Percentiles rank a stretch among this genome's conserved stretches.
phyloP scores from a whole-genome alignment of 495 filamentous ascomycete species.

The Penicillium desertorum region DNA sequence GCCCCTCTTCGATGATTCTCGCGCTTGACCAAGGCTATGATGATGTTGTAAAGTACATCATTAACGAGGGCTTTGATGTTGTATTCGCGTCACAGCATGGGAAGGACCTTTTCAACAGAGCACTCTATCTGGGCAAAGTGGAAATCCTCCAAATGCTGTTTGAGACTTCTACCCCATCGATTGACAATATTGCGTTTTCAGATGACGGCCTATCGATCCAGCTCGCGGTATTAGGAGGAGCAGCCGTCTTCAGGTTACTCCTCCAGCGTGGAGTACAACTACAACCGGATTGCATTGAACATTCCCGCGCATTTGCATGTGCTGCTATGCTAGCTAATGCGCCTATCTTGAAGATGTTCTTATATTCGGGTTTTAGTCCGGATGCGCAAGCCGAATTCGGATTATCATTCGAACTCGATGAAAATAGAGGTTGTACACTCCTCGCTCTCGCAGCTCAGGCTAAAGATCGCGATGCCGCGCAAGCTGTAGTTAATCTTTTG shows the following conservation, averaged over 20 bases:
- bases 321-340: background rate
- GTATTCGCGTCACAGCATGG: background rate
- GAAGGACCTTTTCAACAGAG: background rate
- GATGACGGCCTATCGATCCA: background rate
- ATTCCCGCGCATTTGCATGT: background rate
- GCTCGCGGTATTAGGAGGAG: background rate
- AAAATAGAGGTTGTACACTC: background rate
- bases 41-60: background rate
- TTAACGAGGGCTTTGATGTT: background rate
- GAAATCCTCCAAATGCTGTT: background rate
- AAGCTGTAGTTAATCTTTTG: background rate
- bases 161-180: background rate
- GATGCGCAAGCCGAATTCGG: background rate
- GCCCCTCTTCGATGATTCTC: background rate
- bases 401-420: background rate
- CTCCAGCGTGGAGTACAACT: background rate
- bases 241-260: background rate
- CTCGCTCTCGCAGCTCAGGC: background rate
- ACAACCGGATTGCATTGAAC: background rate
- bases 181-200: background rate
- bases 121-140: background rate
- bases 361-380: background rate
- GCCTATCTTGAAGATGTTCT: background rate
- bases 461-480: background rate
- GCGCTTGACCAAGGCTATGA: background rate